Base-by-base conservation (phyloP, 2,329 filamentous ascomycete species). In the Fusarium mangiferae region DNA sequence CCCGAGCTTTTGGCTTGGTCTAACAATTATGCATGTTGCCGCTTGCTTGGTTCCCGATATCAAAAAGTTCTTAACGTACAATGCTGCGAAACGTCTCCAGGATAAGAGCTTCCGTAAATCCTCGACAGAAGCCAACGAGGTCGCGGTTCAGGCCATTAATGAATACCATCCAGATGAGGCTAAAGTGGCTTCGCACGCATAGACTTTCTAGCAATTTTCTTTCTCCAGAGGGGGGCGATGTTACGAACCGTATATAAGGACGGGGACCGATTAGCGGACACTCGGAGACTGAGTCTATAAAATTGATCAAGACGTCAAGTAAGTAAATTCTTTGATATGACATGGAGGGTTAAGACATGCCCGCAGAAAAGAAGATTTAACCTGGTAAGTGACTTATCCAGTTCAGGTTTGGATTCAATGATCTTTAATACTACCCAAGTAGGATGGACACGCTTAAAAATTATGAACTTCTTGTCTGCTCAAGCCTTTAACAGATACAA, bases 81-180 rank as follows among this genome's bases (percentile, higher is more conserved):
- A 85, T 58, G 84, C 86, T 20, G 84, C 84, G 18, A 84, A 84
- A 78, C 84, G 81, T 70, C 78, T 86, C 56, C 83, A 84, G 35
- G 59, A 73, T 28, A 58, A 36, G 15, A 52, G 22, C 22, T 67
- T 74, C 33, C 58, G 73, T 44, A 75, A 69, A 48, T 48, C 51
- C 15, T 57, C 61, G 7, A 41, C 33, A 24, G 59, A 56, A 38
- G 26, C 60, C 7, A 62, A 63, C 24, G 45, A 73, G 8, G 39
- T 45, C 8, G 58, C 62, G 41, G 20, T 55, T 20, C 24, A 52
- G 59, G 30, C 22, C 7, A 42, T 18, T 14, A 30, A 58, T 28
- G 36, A 33, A 30, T 33, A 26, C 10, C 49, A 18, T 11, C 35
- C 39, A 24, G 38, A 65, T n/a, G 42, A 52, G 18, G 35, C 30